A percentile compares a stretch with the other conserved stretches of the same genome.
Evolutionary conservation across 305 asterid species (phyloP).

Genomic region (Euphrasia arctica): DNA sequence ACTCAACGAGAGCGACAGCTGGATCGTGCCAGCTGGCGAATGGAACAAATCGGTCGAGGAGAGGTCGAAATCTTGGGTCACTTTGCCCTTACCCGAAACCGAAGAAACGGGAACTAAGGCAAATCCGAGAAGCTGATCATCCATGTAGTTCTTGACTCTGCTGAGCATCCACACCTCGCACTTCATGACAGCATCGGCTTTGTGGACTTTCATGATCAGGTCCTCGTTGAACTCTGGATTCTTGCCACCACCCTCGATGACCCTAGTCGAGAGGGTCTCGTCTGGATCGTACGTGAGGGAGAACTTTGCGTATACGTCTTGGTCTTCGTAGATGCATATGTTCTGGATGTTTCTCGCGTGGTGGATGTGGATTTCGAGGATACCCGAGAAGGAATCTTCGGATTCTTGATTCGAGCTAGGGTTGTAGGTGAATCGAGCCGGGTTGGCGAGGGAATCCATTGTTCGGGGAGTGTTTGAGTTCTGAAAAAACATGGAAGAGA

Average conservation of each 20-base stretch:
- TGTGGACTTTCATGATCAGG: conserved; percentile 40
- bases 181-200: conserved; percentile 47
- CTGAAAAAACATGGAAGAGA: background rate
- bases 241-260: conserved; percentile 54
- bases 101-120: conserved; percentile 49
- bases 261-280: conserved; percentile 42
- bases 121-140: conserved; percentile 69
- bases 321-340: conserved; percentile 70
- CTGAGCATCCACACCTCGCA: conserved; percentile 79
- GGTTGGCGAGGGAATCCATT: conserved; percentile 20
- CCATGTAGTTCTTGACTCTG: conserved; percentile 57
- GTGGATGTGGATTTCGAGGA: conserved; percentile 55
- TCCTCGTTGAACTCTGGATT: conserved; percentile 60
- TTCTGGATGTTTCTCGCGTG: conserved; percentile 70
- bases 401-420: conserved; percentile 32
- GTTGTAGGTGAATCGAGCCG: conserved; percentile 44
- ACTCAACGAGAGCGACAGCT: conserved; percentile 45
- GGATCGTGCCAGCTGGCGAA: conserved; percentile 70
- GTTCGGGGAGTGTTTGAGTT: background rate
- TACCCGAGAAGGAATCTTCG: conserved; percentile 35
- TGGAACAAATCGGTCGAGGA: conserved; percentile 65
- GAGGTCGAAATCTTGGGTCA: conserved; percentile 49
- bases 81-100: conserved; percentile 39
- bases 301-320: conserved; percentile 68
- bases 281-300: conserved; percentile 69